phyloP scores from a whole-genome alignment of 2,329 filamentous ascomycete species.

The Pleomassaria siparia region DNA sequence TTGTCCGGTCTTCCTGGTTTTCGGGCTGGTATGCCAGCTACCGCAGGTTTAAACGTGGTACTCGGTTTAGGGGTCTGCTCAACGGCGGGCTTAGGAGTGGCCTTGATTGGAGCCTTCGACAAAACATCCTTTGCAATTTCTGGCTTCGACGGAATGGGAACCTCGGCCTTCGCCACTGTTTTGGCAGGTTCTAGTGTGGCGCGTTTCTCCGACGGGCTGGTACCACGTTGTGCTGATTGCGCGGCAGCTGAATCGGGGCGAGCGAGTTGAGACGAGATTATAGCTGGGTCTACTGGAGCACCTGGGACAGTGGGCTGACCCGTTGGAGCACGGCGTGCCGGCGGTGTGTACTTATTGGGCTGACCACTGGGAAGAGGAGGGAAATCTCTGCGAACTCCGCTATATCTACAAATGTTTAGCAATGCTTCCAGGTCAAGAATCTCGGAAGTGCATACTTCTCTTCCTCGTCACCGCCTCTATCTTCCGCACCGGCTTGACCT shows the following conservation, averaged over 20 bases:
- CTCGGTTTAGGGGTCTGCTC: constrained; percentile 33
- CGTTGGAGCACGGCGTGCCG: constrained; percentile 78
- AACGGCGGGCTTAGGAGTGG: constrained; percentile 21
- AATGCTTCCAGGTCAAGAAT: constrained; percentile 2
- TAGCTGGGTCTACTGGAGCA: constrained; percentile 81
- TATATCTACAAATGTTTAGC: constrained; percentile 64
- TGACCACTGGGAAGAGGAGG: constrained; percentile 64
- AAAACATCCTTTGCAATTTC: constrained; percentile 20
- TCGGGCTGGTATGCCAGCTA: constrained; percentile 29
- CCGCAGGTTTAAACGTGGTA: constrained; percentile 29
- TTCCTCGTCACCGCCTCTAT: constrained; percentile 78
- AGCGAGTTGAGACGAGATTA: constrained; percentile 81
- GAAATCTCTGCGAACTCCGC: constrained; percentile 78
- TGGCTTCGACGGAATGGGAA: constrained; percentile 11
- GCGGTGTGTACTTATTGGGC: constrained; percentile 82
- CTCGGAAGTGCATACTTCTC: constrained; percentile 68
- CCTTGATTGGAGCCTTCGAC: constrained; percentile 17
- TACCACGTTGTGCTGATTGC: constrained; percentile 25
- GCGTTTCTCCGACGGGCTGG: constrained; percentile 25
- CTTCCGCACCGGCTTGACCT: constrained; percentile 64
- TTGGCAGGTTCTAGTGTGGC: constrained; percentile 21
- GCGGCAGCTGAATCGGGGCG: constrained; percentile 45
- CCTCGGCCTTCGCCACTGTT: constrained; percentile 13
- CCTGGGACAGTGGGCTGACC: constrained; percentile 72
- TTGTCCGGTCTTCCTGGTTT: constrained; percentile 51